Base-by-base conservation (phyloP, 2,329 filamentous ascomycete species). In the Sporothrix mexicana region DNA sequence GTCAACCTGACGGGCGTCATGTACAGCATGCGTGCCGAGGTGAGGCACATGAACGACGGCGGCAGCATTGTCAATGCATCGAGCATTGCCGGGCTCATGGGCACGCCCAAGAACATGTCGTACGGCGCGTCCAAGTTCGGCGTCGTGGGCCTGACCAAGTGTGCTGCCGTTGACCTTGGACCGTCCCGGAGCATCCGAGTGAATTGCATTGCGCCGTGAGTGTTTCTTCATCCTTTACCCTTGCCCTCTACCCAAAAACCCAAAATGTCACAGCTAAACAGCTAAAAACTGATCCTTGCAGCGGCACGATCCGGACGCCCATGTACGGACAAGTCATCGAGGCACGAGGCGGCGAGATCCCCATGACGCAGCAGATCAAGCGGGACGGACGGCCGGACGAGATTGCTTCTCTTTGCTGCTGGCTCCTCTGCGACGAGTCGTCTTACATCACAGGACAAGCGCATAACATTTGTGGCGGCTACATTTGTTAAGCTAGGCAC, bases 341-440 rank as follows among this genome's bases (percentile, higher is more conserved):
- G 43, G 17, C 43, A 17, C 10, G 61, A 47, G 41, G 41, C 9
- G 61, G 20, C 8, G 36, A n/a, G 41, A 25, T 66, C 17, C 61
- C 61, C 15, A 17, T 66, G 41, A 47, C 61, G 9, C 64, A 49
- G 64, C 64, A 67, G 64, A 67, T 67, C 41, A 67, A 67, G 43
- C 64, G 64, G n/a, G 41, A 67, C 20, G 64, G 64, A 13, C n/a
- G 43, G 17, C 41, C 64, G 5, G 64, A 67, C 45, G 64, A 67
- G 43, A 30, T 51, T 23, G 64, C 64, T 17, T 67, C 64, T 8
- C 64, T 67, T 23, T 47, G 41, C 45, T 67, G 64, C 64, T 67
- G 64, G 64, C 64, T 67, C 7, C 64, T 67, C 64, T 67, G 64
- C 43, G 64, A 67, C 64, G 64, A 67, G 45, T 67, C 64, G 41